A percentile compares a stretch with the other conserved stretches of the same genome.
Evolutionary conservation across 2,329 filamentous ascomycete species (phyloP).

Genomic region (Apiospora koreana): DNA sequence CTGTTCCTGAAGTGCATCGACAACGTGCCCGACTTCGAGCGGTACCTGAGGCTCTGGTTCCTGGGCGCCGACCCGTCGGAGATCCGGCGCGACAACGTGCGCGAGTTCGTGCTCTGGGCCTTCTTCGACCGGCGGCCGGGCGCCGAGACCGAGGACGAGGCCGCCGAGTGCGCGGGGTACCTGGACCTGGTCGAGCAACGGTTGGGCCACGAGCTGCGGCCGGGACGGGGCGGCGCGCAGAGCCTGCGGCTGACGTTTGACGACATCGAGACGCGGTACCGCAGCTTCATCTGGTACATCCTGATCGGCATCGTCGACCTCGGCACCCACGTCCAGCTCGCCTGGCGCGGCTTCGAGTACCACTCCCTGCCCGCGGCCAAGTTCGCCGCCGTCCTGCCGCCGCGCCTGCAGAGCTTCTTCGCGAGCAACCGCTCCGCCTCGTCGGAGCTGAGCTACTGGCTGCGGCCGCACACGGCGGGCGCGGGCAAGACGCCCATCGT

Average conservation of each 20-base stretch:
- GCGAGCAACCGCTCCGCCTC: slow-evolving; percentile 49
- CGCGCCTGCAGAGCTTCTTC: slow-evolving; percentile 52
- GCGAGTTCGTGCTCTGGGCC: slow-evolving; percentile 68
- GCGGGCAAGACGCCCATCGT: slow-evolving; percentile 57
- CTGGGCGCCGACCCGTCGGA: slow-evolving; percentile 57
- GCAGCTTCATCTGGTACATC: slow-evolving; percentile 65
- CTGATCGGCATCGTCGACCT: slow-evolving; percentile 58
- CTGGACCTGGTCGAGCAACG: slow-evolving; percentile 54
- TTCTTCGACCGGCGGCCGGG: slow-evolving; percentile 53
- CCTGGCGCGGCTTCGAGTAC: slow-evolving; percentile 52
- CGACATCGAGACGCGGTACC: slow-evolving; percentile 58
- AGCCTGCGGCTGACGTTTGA: slow-evolving; percentile 68
- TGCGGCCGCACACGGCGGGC: slow-evolving; percentile 61
- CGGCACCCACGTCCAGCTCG: slow-evolving; percentile 45
- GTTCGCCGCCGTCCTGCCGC: slow-evolving; percentile 55
- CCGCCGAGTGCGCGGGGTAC: slow-evolving; percentile 46
- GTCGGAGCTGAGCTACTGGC: slow-evolving; percentile 62
- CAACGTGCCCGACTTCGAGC: slow-evolving; percentile 54
- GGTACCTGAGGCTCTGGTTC: slow-evolving; percentile 67
- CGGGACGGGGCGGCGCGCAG: slow-evolving; percentile 57
- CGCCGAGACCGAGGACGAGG: slow-evolving; percentile 32
- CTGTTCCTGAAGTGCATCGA: slow-evolving; percentile 59
- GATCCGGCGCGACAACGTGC: slow-evolving; percentile 67
- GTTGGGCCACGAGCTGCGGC: slow-evolving; percentile 50
- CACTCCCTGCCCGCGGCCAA: slow-evolving; percentile 44